Evolutionary conservation across 805 yeast genomes (phyloP).

Genomic region (Komagataella kurtzmanii): DNA sequence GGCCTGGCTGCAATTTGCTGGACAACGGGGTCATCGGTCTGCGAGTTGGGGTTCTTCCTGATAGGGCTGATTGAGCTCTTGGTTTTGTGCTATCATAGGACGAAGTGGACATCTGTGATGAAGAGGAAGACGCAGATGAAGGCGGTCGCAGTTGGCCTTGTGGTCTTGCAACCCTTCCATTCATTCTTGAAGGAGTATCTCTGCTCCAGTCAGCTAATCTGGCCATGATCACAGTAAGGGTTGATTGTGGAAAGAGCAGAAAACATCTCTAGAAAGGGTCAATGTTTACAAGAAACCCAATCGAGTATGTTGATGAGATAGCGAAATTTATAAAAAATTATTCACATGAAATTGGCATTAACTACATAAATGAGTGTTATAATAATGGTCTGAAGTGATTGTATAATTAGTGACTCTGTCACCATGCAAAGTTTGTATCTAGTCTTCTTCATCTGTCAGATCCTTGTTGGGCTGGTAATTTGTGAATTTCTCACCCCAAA

Average conservation of each 20-base stretch:
- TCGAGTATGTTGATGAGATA: neutral
- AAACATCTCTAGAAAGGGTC: neutral
- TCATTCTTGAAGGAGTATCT: neutral
- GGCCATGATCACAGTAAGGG: neutral
- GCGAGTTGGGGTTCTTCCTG: neutral
- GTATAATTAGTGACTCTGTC: neutral
- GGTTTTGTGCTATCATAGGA: conserved; percentile 1
- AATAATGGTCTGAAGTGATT: neutral
- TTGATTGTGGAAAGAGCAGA: neutral
- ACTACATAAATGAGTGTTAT: neutral
- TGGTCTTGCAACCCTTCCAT: neutral
- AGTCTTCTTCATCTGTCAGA: neutral
- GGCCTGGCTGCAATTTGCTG: neutral
- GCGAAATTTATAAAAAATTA: neutral
- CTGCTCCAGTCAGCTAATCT: neutral
- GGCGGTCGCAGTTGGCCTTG: neutral
- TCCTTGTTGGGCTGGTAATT: conserved; percentile 5
- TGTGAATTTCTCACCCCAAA: conserved; percentile 42
- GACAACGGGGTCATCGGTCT: neutral
- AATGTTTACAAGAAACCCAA: neutral
- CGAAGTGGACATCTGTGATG: conserved; percentile 1
- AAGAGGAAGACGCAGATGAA: neutral
- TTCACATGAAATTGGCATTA: neutral
- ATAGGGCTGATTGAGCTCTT: neutral
- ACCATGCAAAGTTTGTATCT: neutral